A percentile compares a stretch with the other conserved stretches of the same genome.
Conservation (phyloP, 1,284 basidiomycete genomes). For the Fereydounia khargensis region DNA sequence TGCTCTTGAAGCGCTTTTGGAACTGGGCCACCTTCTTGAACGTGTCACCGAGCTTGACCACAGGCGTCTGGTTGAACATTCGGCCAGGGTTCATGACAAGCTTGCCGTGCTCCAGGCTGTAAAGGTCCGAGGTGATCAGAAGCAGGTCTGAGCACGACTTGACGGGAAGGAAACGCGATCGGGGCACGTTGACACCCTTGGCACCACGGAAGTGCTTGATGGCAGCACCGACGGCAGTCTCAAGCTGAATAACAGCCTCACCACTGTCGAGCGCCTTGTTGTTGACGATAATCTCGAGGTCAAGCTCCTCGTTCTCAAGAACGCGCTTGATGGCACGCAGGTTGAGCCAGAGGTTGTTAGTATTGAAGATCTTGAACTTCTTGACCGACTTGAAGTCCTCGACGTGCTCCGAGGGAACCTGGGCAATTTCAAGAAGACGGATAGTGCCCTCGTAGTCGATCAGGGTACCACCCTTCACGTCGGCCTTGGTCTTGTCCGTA, state of each 20-base stretch:
- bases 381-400: conserved; percentile 93
- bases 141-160: conserved; percentile 68
- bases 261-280: conserved; percentile 68
- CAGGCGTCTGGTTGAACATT: conserved; percentile 79
- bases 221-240: conserved; percentile 94
- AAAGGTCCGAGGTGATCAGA: conserved; percentile 95
- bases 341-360: conserved; percentile 98
- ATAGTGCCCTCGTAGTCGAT: conserved; percentile 94
- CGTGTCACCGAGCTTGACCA: conserved; percentile 89
- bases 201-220: conserved; percentile 92
- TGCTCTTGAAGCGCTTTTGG: conserved; percentile 96
- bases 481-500: conserved; percentile 99
- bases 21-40: conserved; percentile 85
- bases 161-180: conserved; percentile 94
- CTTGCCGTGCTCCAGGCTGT: conserved; percentile 90
- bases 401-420: conserved; percentile 94
- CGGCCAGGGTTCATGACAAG: conserved; percentile 69
- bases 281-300: conserved; percentile 91
- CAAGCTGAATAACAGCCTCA: conserved; percentile 82
- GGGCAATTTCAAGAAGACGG: conserved; percentile 94
- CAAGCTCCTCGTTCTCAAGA: conserved; percentile 79
- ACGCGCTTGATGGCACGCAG: conserved; percentile 84
- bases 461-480: conserved; percentile 95
- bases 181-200: conserved; percentile 96
- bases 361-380: conserved; percentile 62